Conservation (phyloP, 2,329 filamentous ascomycete species). For the Epichloe sp. region DNA sequence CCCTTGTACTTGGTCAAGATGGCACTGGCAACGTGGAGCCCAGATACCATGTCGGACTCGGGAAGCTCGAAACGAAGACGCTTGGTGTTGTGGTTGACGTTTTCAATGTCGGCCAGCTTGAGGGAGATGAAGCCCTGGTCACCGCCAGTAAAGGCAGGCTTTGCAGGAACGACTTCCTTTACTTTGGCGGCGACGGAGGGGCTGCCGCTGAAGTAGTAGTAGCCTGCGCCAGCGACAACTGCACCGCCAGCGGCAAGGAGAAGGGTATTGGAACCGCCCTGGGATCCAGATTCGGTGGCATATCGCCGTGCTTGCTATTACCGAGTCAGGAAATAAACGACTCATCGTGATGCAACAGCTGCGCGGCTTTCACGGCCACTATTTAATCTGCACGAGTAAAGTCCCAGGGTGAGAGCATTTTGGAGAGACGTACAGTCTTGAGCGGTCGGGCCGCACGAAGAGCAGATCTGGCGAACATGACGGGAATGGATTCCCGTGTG, state of each 20-base stretch:
- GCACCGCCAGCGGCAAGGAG: constrained; percentile 49
- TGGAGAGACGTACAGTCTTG: constrained; percentile 42
- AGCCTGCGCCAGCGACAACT: constrained; percentile 42
- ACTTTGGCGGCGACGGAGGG: constrained; percentile 40
- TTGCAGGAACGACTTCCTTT: constrained; percentile 26
- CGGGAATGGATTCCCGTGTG: constrained; percentile 18
- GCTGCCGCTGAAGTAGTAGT: constrained; percentile 43
- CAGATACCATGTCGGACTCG: constrained; percentile 71
- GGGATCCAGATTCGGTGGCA: constrained; percentile 45
- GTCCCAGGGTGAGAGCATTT: neutral
- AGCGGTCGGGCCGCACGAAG: constrained; percentile 53
- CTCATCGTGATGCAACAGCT: neutral
- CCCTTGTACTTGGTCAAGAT: constrained; percentile 87
- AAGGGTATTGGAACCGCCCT: constrained; percentile 43
- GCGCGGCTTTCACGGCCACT: neutral
- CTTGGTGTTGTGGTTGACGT: constrained; percentile 91
- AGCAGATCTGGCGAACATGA: constrained; percentile 55
- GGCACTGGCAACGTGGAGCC: constrained; percentile 70
- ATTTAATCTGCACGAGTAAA: neutral
- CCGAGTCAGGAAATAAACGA: neutral
- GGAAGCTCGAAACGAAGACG: constrained; percentile 77
- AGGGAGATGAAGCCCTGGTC: constrained; percentile 83
- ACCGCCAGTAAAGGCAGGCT: constrained; percentile 58
- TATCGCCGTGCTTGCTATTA: constrained; percentile 44
- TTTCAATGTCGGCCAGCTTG: constrained; percentile 64